Conservation (phyloP, 805 yeast genomes). For the Wickerhamiella domercqiae region DNA sequence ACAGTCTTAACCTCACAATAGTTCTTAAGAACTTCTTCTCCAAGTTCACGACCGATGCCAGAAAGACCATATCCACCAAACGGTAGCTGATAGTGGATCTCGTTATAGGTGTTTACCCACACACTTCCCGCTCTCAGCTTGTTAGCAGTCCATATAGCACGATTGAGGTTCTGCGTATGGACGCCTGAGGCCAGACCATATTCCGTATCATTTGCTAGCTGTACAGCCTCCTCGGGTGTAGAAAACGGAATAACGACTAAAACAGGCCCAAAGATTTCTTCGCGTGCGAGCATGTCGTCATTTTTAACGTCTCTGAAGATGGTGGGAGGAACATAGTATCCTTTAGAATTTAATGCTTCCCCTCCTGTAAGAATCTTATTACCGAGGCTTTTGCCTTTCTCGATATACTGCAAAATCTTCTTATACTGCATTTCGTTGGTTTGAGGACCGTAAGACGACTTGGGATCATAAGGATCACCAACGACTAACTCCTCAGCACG, state of each 20-base stretch:
- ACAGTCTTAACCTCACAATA: constrained; percentile 67
- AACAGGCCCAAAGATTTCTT: constrained; percentile 88
- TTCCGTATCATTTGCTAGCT: constrained; percentile 51
- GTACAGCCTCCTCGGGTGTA: constrained; percentile 51
- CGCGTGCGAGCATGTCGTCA: constrained; percentile 49
- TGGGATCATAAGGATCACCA: constrained; percentile 75
- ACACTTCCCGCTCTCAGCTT: constrained; percentile 52
- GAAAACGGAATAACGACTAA: constrained; percentile 51
- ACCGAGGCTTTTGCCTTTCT: constrained; percentile 69
- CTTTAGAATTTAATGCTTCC: constrained; percentile 49
- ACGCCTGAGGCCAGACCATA: constrained; percentile 78
- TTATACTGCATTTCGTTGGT: constrained; percentile 66
- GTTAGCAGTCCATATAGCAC: constrained; percentile 49
- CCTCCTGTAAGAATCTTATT: constrained; percentile 77
- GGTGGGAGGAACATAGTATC: constrained; percentile 47
- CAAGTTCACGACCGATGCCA: constrained; percentile 72
- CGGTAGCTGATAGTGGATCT: constrained; percentile 49
- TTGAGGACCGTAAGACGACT: constrained; percentile 82
- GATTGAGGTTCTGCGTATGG: constrained; percentile 50
- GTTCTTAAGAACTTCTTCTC: constrained; percentile 52
- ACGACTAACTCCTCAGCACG: constrained; percentile 40
- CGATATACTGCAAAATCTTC: constrained; percentile 61
- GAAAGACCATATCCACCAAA: constrained; percentile 71
- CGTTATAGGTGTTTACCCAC: constrained; percentile 56
- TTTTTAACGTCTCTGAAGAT: constrained; percentile 67